These are phyloP conservation scores for Omphalotus olearius DNA, from an alignment of 1,284 basidiomycete species.

Conservation along the genomic window DNA sequence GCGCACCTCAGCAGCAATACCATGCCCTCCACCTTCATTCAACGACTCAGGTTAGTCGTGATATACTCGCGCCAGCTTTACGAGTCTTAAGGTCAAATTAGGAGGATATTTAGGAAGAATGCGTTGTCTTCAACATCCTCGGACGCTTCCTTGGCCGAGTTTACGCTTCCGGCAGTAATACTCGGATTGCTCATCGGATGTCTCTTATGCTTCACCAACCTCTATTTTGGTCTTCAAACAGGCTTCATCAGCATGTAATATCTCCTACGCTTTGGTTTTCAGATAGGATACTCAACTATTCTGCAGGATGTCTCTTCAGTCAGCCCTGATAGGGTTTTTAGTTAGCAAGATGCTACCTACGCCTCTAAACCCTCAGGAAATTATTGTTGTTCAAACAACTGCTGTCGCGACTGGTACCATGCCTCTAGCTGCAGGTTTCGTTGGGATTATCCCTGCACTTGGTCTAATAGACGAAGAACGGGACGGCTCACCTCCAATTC, in stretches of 20 bases:
- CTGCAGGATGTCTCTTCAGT: slow-evolving; percentile 91
- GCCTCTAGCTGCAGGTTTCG: slow-evolving; percentile 92
- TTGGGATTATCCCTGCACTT: slow-evolving; percentile 91
- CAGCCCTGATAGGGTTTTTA: slow-evolving; percentile 87
- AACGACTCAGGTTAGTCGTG: no score
- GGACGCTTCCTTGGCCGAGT: slow-evolving; percentile 25
- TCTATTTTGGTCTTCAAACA: slow-evolving; percentile 75
- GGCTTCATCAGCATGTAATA: slow-evolving; percentile 70
- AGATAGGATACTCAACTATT: slow-evolving; percentile 4
- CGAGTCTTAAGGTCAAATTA: no score
- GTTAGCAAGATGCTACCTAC: slow-evolving; percentile 71
- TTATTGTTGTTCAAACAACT: slow-evolving; percentile 92
- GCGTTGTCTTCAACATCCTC: background rate
- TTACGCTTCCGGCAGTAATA: slow-evolving; percentile 36
- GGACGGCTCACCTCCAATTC: slow-evolving; percentile 77
- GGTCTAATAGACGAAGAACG: slow-evolving; percentile 68
- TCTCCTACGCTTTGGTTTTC: slow-evolving; percentile 13
- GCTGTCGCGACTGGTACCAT: slow-evolving; percentile 91
- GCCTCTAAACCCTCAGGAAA: slow-evolving; percentile 83
- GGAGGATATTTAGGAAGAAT: no score
- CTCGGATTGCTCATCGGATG: slow-evolving; percentile 69
- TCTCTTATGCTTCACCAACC: slow-evolving; percentile 71
- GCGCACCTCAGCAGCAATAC: no score
- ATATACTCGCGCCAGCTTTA: slow-evolving; percentile 39
- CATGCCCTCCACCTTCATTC: no score